phyloP scores from a whole-genome alignment of 345 rosid genomes.

The Salix purpurea region DNA sequence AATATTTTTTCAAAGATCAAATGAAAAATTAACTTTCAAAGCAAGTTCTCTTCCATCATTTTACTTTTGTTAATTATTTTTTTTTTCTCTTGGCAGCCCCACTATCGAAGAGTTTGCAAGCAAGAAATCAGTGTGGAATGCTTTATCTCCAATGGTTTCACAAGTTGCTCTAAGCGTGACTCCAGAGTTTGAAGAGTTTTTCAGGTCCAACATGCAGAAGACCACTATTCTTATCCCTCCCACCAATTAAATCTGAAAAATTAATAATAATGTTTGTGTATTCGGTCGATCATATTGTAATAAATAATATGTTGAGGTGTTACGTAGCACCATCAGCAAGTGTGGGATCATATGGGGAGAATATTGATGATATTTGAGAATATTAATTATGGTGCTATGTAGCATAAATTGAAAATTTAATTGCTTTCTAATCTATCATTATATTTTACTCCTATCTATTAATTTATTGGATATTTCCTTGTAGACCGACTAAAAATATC shows the following conservation, averaged over 20 bases:
- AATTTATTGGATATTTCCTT: too few relatives aligned
- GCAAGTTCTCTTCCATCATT: too few relatives aligned
- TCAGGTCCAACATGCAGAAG: constrained; percentile 3
- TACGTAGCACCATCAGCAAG: background rate
- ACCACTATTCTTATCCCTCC: constrained; percentile 20
- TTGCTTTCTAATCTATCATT: too few relatives aligned
- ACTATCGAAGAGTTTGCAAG: constrained; percentile 10
- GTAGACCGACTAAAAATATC: too few relatives aligned
- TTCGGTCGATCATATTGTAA: background rate
- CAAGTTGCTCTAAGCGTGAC: constrained; percentile 15
- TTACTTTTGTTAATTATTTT: too few relatives aligned
- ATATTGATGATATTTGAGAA: too few relatives aligned
- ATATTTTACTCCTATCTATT: too few relatives aligned
- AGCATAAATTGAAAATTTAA: too few relatives aligned
- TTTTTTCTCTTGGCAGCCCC: constrained; percentile 3
- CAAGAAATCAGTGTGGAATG: constrained; percentile 21
- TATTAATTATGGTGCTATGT: too few relatives aligned
- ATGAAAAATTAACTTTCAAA: too few relatives aligned
- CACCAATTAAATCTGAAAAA: background rate
- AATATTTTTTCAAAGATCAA: too few relatives aligned
- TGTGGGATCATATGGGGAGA: too few relatives aligned
- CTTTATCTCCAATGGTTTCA: constrained; percentile 13
- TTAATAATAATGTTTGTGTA: background rate
- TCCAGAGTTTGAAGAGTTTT: constrained; percentile 4
- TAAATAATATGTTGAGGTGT: background rate